Evolutionary conservation across 208 protist genomes (phyloP), one percentile per base, ranked within the genome.

Genomic region (Acanthamoeba triangularis): DNA sequence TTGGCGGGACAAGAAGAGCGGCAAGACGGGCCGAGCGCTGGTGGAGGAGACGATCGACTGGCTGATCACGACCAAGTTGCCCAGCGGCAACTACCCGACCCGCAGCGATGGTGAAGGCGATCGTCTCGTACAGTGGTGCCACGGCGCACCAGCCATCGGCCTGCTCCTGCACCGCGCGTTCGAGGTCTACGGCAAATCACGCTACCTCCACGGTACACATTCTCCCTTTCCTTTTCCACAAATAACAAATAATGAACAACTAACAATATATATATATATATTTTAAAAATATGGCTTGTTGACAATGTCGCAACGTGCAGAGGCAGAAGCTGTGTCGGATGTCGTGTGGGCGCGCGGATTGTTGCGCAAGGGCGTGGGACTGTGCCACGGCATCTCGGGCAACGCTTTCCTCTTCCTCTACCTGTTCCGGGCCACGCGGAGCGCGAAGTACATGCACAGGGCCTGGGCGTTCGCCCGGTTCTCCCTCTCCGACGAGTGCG

Each of bases 361-460:
- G 18, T 69, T 96, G 25, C 33, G 25, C 3, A 96, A 96, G 72
- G 95, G 95, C 56, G 25, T 63, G 28, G 95, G 95, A 4, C 41
- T 96, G 25, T 96, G 95, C 59, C 95, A 96, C 44, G 95, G 95
- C 52, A 96, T 96, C 47, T 65, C 54, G 28, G 95, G 95, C 30
- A 96, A 96, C 74, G 95, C 88, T 2, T 96, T 90, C 52, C 37
- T 94, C 54, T 96, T 96, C 72, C 69, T 96, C 20, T 41, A 78
- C 25, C 35, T 96, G 14, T 96, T 76, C 37, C 41, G n/a, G 74
- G 74, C 37, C 20, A 52, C 74, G 7, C 11, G 37, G 5, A 23
- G 49, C 18, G 18, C 6, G 11, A 90, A 90, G 82, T 23, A 90
- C 25, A 18, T 90, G 49, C 8, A 65, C 20, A 20, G 82, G 7